Percentiles rank a stretch among this genome's conserved stretches.
Conservation (phyloP, 345 rosid genomes). For the Sonneratia caseolaris region DNA sequence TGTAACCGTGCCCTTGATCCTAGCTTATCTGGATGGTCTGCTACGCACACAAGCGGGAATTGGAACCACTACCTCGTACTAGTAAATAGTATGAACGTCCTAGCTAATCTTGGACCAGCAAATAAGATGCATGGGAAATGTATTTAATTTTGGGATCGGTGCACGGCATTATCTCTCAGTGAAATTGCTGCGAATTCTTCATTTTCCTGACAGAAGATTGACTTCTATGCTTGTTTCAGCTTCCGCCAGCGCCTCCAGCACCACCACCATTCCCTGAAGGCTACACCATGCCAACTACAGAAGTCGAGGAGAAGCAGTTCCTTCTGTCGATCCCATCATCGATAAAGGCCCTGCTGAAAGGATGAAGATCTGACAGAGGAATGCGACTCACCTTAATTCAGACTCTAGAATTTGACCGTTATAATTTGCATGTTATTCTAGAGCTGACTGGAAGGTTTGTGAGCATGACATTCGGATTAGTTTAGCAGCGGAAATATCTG, state of each 20-base stretch:
- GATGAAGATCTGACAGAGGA: slow-evolving; percentile 42
- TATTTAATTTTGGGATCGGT: neutral
- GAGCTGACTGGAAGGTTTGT: neutral
- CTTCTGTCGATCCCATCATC: slow-evolving; percentile 68
- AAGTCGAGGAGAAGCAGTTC: slow-evolving; percentile 47
- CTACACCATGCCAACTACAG: slow-evolving; percentile 47
- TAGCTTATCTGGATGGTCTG: no score
- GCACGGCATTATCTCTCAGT: neutral
- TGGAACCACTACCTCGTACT: no score
- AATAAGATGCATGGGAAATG: neutral
- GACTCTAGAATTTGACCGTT: neutral
- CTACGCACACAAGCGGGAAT: no score
- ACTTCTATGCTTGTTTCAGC: slow-evolving; percentile 25
- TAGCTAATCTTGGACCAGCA: neutral
- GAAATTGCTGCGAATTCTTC: neutral
- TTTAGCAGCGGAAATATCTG: neutral
- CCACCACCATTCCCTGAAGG: slow-evolving; percentile 92
- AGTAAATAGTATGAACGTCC: no score
- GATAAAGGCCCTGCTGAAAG: slow-evolving; percentile 93
- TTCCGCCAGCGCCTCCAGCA: slow-evolving; percentile 82
- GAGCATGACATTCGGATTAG: no score
- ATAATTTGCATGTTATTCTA: neutral
- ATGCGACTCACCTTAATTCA: neutral
- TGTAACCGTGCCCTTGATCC: no score
- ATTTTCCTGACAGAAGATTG: neutral